Percentiles rank a stretch among this genome's conserved stretches.
Conservation (phyloP, 2,329 filamentous ascomycete genomes). For the Epichloe sp. region DNA sequence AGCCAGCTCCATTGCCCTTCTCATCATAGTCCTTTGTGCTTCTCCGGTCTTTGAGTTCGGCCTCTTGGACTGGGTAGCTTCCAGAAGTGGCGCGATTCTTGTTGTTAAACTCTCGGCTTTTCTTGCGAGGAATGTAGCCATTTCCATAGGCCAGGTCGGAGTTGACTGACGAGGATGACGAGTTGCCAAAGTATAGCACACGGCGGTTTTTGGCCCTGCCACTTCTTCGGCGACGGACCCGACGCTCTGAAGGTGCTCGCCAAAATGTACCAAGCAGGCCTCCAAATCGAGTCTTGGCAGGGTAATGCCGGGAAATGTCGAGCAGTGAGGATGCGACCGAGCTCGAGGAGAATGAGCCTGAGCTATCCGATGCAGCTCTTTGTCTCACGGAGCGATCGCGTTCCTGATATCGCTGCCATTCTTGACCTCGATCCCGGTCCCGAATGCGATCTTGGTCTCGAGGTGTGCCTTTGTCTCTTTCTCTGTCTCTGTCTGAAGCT, state of each 20-base stretch:
- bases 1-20: neutral
- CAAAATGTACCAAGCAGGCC: constrained; percentile 52
- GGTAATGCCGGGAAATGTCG: constrained; percentile 49
- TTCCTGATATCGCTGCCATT: constrained; percentile 7
- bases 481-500: neutral
- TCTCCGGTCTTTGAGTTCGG: neutral
- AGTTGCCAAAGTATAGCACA: constrained; percentile 46
- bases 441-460: neutral
- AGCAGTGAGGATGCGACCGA: constrained; percentile 47
- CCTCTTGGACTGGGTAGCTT: neutral
- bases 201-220: constrained; percentile 35
- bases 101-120: constrained; percentile 14
- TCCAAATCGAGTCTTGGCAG: constrained; percentile 31
- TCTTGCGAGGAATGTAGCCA: constrained; percentile 37
- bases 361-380: constrained; percentile 18
- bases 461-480: neutral
- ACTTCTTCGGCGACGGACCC: constrained; percentile 24
- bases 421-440: neutral
- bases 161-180: constrained; percentile 54
- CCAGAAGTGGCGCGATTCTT: constrained; percentile 3
- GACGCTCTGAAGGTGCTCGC: constrained; percentile 43
- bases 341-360: constrained; percentile 28
- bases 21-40: constrained; percentile 1
- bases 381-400: constrained; percentile 4
- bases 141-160: constrained; percentile 55